Evolutionary conservation across 2,329 filamentous ascomycete genomes (phyloP).

Genomic region (Ophiocordyceps unilateralis): DNA sequence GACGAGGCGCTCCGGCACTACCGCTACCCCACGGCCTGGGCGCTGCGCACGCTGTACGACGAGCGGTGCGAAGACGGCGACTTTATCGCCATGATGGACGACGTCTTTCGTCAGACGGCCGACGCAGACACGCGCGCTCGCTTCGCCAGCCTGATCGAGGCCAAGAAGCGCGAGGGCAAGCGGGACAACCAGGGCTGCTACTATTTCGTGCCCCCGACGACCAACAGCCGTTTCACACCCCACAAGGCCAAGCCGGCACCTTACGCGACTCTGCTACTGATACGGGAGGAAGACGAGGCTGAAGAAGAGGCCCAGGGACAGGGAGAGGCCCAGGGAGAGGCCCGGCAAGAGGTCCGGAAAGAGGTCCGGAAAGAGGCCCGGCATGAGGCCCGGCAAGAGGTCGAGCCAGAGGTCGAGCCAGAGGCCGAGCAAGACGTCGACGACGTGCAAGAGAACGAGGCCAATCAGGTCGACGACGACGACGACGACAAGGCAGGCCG

Average conservation of each 20-base stretch:
- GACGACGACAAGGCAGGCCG: conserved; percentile 4
- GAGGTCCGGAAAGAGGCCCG: no score
- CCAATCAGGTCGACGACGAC: conserved; percentile 2
- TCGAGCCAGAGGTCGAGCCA: no score
- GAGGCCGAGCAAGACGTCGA: no score
- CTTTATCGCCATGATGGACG: conserved; percentile 39
- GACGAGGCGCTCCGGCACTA: conserved; percentile 37
- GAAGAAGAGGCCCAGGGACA: no score
- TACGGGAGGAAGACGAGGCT: no score
- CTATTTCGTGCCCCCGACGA: conserved; percentile 34
- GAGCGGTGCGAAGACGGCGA: conserved; percentile 31
- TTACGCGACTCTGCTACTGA: conserved; percentile 26
- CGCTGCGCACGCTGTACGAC: conserved; percentile 41
- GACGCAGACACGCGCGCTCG: conserved; percentile 30
- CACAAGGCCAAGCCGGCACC: conserved; percentile 30
- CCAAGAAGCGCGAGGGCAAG: conserved; percentile 40
- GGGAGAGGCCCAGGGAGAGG: no score
- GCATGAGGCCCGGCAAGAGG: no score
- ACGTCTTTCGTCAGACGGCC: conserved; percentile 40
- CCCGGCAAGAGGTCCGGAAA: no score
- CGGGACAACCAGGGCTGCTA: conserved; percentile 32
- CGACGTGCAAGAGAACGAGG: no score
- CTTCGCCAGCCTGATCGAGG: conserved; percentile 31
- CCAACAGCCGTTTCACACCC: conserved; percentile 22
- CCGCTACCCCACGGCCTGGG: conserved; percentile 45